Conservation (phyloP, 2,329 filamentous ascomycete species). For the Stromatinia cepivora region DNA sequence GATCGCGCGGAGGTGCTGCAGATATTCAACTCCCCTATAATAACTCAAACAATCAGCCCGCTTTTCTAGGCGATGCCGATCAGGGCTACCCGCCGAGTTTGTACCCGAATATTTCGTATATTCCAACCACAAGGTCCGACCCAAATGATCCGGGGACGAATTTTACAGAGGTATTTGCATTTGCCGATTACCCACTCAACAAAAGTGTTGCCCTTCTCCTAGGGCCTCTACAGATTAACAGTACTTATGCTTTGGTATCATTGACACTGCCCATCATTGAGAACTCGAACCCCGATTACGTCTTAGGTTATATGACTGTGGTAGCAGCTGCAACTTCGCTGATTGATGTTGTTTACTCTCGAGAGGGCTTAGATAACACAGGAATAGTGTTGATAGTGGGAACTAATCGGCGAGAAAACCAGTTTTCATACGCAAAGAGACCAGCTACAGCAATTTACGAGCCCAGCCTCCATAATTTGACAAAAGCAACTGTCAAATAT, state of each 20-base stretch:
- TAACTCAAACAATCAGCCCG: conserved; percentile 54
- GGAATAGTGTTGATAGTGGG: conserved; percentile 72
- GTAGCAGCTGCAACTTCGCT: conserved; percentile 69
- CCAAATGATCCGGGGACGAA: conserved; percentile 21
- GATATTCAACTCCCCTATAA: conserved; percentile 62
- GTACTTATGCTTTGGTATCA: conserved; percentile 73
- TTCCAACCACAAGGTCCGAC: conserved; percentile 29
- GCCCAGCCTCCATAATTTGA: conserved; percentile 45
- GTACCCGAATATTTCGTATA: conserved; percentile 78
- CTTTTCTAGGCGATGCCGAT: conserved; percentile 57
- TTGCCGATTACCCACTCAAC: conserved; percentile 44
- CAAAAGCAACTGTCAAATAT: conserved; percentile 54
- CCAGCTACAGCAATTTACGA: conserved; percentile 51
- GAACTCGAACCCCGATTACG: conserved; percentile 58
- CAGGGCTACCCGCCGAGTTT: conserved; percentile 70
- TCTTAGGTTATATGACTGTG: conserved; percentile 82
- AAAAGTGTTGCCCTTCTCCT: conserved; percentile 64
- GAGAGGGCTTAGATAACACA: conserved; percentile 68
- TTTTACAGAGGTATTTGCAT: conserved; percentile 30
- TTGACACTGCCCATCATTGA: conserved; percentile 78
- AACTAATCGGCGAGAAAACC: conserved; percentile 65
- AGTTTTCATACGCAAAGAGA: conserved; percentile 51
- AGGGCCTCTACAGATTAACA: conserved; percentile 73
- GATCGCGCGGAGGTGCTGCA: conserved; percentile 31
- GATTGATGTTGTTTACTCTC: conserved; percentile 59